These are phyloP conservation scores for Boechera stricta DNA, from an alignment of 345 rosid genomes.

Conservation along the genomic window DNA sequence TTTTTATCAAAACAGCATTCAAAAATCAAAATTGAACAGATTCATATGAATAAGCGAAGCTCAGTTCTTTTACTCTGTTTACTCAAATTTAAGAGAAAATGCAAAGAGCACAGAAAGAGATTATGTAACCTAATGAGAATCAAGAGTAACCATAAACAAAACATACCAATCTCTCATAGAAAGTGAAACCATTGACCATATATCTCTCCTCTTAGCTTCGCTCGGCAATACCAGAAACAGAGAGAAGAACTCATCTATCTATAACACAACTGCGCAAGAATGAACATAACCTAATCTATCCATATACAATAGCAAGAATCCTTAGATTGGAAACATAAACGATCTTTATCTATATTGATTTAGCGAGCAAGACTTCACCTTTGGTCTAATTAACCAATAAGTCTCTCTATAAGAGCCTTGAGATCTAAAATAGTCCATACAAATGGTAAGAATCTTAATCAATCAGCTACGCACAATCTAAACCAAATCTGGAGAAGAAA, in stretches of 20 bases:
- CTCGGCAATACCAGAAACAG: not conserved
- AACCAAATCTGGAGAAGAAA: slow-evolving; percentile 24
- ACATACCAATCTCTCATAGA: not conserved
- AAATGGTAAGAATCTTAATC: not conserved
- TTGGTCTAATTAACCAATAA: not conserved
- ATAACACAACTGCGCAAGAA: not conserved
- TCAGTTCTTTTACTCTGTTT: not conserved
- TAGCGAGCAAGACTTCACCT: not conserved
- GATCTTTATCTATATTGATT: not conserved
- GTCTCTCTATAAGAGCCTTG: not conserved
- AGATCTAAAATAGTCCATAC: slow-evolving; percentile 13
- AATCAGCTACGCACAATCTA: not conserved
- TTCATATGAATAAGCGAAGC: not conserved
- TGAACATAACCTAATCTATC: not conserved
- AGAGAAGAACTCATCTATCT: not conserved
- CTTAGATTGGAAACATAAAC: not conserved
- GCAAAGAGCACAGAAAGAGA: not conserved
- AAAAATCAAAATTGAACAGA: not conserved
- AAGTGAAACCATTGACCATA: not conserved
- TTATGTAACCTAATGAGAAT: not conserved
- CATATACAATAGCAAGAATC: not conserved
- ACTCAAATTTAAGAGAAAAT: no score
- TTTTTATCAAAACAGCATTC: not conserved
- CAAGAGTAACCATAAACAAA: no score
- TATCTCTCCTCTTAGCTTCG: not conserved